Conservation (phyloP, 2,329 filamentous ascomycete species). For the Arthroderma sp. region DNA sequence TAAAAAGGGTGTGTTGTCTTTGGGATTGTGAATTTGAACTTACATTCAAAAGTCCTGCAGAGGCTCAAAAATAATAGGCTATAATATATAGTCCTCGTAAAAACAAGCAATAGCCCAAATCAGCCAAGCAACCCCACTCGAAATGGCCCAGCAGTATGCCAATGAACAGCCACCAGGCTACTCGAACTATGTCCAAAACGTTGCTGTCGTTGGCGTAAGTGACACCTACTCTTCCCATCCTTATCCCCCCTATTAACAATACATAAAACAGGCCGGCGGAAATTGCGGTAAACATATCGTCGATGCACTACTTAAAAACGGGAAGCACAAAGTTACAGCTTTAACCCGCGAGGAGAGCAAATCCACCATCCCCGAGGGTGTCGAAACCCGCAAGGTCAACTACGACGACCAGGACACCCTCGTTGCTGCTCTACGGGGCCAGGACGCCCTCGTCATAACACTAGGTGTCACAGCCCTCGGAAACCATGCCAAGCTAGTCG, state of each 20-base stretch:
- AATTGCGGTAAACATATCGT: conserved; percentile 19
- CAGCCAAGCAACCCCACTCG: no score
- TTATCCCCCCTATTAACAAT: not conserved
- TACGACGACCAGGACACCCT: conserved; percentile 37
- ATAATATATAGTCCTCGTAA: no score
- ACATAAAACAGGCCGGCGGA: conserved; percentile 20
- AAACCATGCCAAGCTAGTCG: conserved; percentile 38
- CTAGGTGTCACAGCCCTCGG: conserved; percentile 32
- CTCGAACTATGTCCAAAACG: not conserved
- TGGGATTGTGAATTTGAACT: no score
- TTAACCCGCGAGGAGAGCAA: conserved; percentile 35
- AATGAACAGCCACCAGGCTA: no score
- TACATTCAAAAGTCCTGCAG: no score
- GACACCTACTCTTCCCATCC: not conserved
- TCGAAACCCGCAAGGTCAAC: conserved; percentile 33
- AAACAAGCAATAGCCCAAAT: no score
- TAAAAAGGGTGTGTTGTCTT: no score
- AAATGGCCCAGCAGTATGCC: no score
- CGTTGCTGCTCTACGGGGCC: conserved; percentile 38
- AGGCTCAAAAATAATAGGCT: no score
- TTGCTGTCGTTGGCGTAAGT: conserved; percentile 1
- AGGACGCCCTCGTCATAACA: conserved; percentile 47
- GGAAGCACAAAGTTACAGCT: conserved; percentile 41
- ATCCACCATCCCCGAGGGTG: conserved; percentile 32
- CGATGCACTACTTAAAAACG: conserved; percentile 30